Evolutionary conservation across 1,139 yeast genomes (phyloP).

Genomic region (Blastobotrys raffinosifermentans): DNA sequence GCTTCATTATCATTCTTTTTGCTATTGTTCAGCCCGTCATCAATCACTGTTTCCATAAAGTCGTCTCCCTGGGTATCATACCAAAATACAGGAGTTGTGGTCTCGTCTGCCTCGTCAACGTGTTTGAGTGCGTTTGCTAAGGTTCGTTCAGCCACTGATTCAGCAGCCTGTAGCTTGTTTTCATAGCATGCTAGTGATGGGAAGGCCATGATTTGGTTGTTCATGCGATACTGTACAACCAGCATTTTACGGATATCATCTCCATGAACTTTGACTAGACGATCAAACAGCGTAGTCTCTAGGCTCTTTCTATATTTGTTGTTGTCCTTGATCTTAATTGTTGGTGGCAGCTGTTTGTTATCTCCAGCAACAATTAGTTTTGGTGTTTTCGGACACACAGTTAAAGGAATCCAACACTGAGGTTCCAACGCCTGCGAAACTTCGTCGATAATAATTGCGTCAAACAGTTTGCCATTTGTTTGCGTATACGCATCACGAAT

Average conservation of each 20-base stretch:
- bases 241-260: constrained; percentile 50
- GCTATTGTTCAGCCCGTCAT: constrained; percentile 30
- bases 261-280: constrained; percentile 51
- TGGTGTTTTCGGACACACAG: constrained; percentile 54
- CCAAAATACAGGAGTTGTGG: constrained; percentile 57
- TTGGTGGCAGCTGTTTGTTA: constrained; percentile 69
- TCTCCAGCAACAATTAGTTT: constrained; percentile 59
- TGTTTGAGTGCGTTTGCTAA: constrained; percentile 49
- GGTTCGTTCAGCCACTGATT: constrained; percentile 47
- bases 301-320: constrained; percentile 37
- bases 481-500: constrained; percentile 42
- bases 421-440: constrained; percentile 94
- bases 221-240: constrained; percentile 85
- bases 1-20: constrained; percentile 75
- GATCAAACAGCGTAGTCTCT: constrained; percentile 70
- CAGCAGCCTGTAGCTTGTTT: constrained; percentile 57
- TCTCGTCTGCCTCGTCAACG: constrained; percentile 43
- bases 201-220: constrained; percentile 66
- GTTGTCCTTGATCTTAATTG: constrained; percentile 31
- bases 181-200: constrained; percentile 66
- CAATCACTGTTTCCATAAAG: constrained; percentile 49
- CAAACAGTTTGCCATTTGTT: constrained; percentile 43
- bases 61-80: constrained; percentile 86
- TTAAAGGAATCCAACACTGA: constrained; percentile 94
- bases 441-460: constrained; percentile 86